Base-by-base conservation (phyloP, 257 asterid species). In the Plantago major region DNA sequence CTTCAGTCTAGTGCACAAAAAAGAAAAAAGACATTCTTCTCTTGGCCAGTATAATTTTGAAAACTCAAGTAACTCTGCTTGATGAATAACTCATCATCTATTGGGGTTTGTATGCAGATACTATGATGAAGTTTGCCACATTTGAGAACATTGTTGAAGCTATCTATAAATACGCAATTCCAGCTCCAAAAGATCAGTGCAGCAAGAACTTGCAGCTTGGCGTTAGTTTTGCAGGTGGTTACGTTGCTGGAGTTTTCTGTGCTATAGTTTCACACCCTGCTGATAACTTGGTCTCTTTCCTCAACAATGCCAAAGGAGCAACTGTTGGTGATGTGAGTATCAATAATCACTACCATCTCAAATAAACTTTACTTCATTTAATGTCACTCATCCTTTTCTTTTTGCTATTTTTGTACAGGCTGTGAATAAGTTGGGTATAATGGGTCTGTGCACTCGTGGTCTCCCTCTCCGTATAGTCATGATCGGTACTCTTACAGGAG, bases 101-200 rank as follows among this genome's bases (percentile, higher is more conserved):
- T 30, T 43, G 44, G 44, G 52, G 43, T 42, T 44, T 42, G 48
- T 33, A 6, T 64, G 71, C 86, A 89, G 94, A 90, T 67, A 90
- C 97, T 3, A 90, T 90, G 97, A 87, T 90, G 93, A 90, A 90
- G 68, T 90, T 90, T 67, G 84, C 97, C 0, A 82, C 97, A 0
- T 90, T 81, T 54, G 95, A 90, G 82, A 87, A 67, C 50, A 83
- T 86, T 0, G 95, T 90, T 17, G 94, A 90, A 54, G 83, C 72
- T 18, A 70, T 90, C 13, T 90, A 90, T 79, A 90, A 87, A 30
- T 33, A 87, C 16, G 83, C 61, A 28, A 79, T 87, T 46, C 97
- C 97, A 16, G 73, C 81, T 16, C 90, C 97, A 10, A 90, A 90
- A 72, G 81, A 81, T 4, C 70, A 90, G 61, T 87, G 97, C 69